Conservation (phyloP, 345 rosid species). For the Acer campestre region DNA sequence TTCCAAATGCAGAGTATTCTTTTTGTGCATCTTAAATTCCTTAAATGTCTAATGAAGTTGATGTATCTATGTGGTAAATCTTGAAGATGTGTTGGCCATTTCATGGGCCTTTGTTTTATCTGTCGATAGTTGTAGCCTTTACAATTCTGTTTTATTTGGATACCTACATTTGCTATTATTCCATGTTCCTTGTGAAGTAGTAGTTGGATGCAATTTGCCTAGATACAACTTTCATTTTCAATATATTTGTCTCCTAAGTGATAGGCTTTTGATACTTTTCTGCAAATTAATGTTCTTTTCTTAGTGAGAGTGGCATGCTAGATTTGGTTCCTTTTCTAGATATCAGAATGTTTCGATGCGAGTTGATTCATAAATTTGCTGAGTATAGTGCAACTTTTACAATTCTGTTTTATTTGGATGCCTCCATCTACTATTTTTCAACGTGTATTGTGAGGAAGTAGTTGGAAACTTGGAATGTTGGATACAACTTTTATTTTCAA, state of each 20-base stretch:
- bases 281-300: neutral
- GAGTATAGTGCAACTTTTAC: neutral
- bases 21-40: neutral
- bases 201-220: neutral
- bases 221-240: neutral
- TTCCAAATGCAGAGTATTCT: neutral
- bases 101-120: slow-evolving; percentile 1
- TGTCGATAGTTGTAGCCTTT: neutral
- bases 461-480: neutral
- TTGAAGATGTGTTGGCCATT: neutral
- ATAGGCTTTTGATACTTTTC: neutral
- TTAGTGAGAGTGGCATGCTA: neutral
- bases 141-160: neutral
- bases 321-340: neutral
- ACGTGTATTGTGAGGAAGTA: neutral
- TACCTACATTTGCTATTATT: neutral
- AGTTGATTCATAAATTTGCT: neutral
- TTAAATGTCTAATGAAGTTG: neutral
- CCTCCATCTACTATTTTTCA: neutral
- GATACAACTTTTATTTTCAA: neutral
- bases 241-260: neutral
- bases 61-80: neutral
- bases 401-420: neutral
- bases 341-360: neutral
- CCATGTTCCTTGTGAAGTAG: neutral